phyloP scores from a whole-genome alignment of 2,329 filamentous ascomycete species.

The Pseudogymnoascus sp. region DNA sequence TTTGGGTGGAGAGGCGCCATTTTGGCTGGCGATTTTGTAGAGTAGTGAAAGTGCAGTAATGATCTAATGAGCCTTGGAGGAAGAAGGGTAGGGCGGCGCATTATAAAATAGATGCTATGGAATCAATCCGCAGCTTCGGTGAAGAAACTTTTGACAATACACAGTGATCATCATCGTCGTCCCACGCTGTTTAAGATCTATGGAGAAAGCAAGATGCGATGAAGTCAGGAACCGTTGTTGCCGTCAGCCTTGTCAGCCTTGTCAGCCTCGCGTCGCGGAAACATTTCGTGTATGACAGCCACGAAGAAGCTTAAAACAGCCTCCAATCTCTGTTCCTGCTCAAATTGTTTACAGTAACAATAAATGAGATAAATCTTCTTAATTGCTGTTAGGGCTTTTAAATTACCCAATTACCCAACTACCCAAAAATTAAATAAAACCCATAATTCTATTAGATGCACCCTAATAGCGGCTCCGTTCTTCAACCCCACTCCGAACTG shows the following conservation, averaged over 20 bases:
- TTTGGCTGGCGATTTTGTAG: neutral
- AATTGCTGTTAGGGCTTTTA: neutral
- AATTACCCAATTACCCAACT: neutral
- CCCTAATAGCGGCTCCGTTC: neutral
- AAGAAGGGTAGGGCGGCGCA: neutral
- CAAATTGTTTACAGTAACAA: neutral
- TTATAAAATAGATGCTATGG: neutral
- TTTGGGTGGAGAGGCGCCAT: neutral
- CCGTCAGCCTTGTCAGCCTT: neutral
- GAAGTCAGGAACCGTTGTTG: neutral
- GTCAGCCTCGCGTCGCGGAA: neutral
- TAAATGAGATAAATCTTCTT: neutral
- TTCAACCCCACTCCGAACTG: neutral
- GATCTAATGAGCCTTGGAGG: neutral
- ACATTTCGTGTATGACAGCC: neutral
- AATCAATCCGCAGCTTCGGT: neutral
- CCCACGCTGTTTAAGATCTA: neutral
- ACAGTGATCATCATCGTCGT: neutral
- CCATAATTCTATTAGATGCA: neutral
- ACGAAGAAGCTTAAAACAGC: neutral
- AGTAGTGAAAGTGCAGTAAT: neutral
- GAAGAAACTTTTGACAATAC: neutral
- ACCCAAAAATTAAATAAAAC: neutral
- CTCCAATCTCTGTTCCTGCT: neutral
- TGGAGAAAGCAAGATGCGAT: neutral